Conservation (phyloP, 192 early-diverging fungal species). For the Physocladia obscura region DNA sequence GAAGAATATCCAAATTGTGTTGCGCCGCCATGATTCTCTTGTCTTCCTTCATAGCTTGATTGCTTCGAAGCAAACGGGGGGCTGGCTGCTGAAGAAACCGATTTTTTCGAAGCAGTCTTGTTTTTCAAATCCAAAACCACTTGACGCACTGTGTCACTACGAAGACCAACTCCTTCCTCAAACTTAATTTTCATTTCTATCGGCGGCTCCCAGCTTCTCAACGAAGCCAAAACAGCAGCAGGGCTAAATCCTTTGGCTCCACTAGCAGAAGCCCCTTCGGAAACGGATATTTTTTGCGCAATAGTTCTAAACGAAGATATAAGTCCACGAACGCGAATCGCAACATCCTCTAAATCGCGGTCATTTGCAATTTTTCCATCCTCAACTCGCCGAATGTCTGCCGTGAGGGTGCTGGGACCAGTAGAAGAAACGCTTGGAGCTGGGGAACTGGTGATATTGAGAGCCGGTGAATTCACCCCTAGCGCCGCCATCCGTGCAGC, state of each 20-base stretch:
- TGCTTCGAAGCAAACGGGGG: not conserved
- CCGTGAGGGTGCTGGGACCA: constrained; percentile 4
- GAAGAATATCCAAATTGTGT: not conserved
- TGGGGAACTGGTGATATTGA: constrained; percentile 16
- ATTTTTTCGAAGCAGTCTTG: constrained; percentile 9
- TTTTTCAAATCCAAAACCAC: constrained; percentile 39
- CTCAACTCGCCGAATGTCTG: constrained; percentile 41
- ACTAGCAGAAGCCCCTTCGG: not conserved
- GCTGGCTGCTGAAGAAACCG: not conserved
- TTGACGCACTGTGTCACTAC: constrained; percentile 38
- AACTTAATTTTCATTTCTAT: constrained; percentile 45
- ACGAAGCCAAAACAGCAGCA: constrained; percentile 7
- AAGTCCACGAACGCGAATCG: constrained; percentile 29
- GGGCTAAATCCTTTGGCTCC: constrained; percentile 26
- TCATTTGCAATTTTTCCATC: constrained; percentile 24
- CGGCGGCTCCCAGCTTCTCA: constrained; percentile 45
- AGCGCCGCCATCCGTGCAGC: constrained; percentile 53
- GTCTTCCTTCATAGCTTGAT: not conserved
- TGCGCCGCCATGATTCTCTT: not conserved
- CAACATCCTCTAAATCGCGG: constrained; percentile 42
- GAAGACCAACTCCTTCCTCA: constrained; percentile 48
- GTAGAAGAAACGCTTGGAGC: not conserved
- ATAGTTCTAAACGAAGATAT: constrained; percentile 19
- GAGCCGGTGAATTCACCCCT: constrained; percentile 39
- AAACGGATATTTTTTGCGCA: not conserved